Evolutionary conservation across 2,329 filamentous ascomycete species (phyloP).

Genomic region (Alternaria postmessia): DNA sequence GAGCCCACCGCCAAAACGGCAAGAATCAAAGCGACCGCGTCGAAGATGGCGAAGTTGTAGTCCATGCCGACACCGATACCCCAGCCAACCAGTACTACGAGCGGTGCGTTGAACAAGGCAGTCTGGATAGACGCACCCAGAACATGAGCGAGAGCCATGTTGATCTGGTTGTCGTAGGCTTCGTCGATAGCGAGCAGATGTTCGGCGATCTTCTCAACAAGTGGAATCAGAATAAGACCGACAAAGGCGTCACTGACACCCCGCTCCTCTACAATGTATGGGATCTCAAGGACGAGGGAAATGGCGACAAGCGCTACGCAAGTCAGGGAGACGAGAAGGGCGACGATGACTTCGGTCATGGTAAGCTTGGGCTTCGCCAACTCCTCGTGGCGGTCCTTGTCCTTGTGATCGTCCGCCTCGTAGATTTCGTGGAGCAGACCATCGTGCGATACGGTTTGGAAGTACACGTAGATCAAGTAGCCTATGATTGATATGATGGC

Average conservation of each 20-base stretch:
- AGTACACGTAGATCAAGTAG: constrained; percentile 69
- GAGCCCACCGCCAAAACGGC: constrained; percentile 87
- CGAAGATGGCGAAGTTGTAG: constrained; percentile 87
- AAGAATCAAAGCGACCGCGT: constrained; percentile 81
- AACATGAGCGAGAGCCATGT: constrained; percentile 84
- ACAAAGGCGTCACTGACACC: constrained; percentile 63
- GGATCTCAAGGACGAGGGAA: constrained; percentile 76
- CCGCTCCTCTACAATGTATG: constrained; percentile 63
- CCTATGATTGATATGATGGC: constrained; percentile 74
- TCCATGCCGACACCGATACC: constrained; percentile 71
- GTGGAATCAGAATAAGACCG: constrained; percentile 78
- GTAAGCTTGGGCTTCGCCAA: constrained; percentile 73
- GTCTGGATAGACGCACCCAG: constrained; percentile 90
- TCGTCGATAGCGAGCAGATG: constrained; percentile 86
- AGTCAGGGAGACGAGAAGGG: constrained; percentile 69
- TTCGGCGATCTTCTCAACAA: constrained; percentile 85
- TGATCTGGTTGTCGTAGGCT: constrained; percentile 84
- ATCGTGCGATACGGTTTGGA: constrained; percentile 80
- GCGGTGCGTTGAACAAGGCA: constrained; percentile 83
- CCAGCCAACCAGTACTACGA: constrained; percentile 87
- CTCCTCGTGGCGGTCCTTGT: constrained; percentile 70
- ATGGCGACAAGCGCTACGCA: constrained; percentile 78
- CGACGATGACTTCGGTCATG: constrained; percentile 74
- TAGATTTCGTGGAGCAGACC: constrained; percentile 79
- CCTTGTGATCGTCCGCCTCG: constrained; percentile 72